These are phyloP conservation scores for Metarhizium brunneum DNA, from an alignment of 2,329 filamentous ascomycete species.

Conservation along the genomic window DNA sequence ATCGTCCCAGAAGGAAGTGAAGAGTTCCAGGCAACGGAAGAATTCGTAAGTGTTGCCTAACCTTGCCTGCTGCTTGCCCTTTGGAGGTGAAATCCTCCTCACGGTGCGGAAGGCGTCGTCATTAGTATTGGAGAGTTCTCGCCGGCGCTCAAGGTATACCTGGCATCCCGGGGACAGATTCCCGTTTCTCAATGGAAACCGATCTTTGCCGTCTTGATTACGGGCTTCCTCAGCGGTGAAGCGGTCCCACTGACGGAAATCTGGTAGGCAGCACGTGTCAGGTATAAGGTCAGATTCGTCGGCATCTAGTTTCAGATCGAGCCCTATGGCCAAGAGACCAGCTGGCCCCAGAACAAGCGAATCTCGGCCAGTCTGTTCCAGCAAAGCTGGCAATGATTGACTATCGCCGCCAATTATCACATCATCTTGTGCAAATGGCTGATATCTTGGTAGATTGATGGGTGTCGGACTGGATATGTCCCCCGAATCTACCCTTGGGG, in stretches of 20 bases:
- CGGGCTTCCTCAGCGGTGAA: conserved; percentile 40
- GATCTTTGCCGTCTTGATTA: conserved; percentile 38
- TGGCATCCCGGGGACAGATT: conserved; percentile 46
- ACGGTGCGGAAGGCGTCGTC: conserved; percentile 52
- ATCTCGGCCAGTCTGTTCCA: conserved; percentile 46
- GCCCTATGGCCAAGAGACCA: conserved; percentile 48
- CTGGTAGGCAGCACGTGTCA: conserved; percentile 41
- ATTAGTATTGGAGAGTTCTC: conserved; percentile 47
- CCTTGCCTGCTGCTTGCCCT: conserved; percentile 43
- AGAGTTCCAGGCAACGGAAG: conserved; percentile 51
- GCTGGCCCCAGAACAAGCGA: conserved; percentile 24
- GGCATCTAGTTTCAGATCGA: conserved; percentile 44
- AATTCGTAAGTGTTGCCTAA: conserved; percentile 59
- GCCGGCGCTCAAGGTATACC: conserved; percentile 48
- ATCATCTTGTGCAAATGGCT: conserved; percentile 26
- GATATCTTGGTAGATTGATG: conserved; percentile 39
- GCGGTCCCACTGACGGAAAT: conserved; percentile 42
- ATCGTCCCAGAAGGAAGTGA: conserved; percentile 54
- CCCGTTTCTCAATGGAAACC: conserved; percentile 40
- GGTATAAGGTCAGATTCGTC: conserved; percentile 42
- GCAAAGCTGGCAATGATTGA: conserved; percentile 32
- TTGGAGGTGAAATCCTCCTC: conserved; percentile 44
- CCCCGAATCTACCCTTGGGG: conserved; percentile 31
- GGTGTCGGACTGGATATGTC: conserved; percentile 49
- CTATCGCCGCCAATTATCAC: conserved; percentile 22